Evolutionary conservation across 257 asterid genomes (phyloP), one percentile per base, ranked within the genome.

Genomic region (Rauvolfia tetraphylla): DNA sequence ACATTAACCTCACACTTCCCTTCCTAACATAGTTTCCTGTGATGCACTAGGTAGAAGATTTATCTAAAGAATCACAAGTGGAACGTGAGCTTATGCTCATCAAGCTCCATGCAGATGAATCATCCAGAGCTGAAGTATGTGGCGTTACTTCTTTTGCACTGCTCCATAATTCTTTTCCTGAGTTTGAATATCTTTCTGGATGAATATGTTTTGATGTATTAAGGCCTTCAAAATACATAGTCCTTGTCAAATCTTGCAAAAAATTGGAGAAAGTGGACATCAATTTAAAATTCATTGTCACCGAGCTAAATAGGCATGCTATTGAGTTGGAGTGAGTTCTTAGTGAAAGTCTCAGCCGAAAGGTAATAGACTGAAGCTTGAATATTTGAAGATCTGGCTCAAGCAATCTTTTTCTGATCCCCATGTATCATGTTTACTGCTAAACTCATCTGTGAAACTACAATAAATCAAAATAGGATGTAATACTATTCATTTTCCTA

Each of bases 71-170:
- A 80, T 85, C 95, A 44, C 96, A 84, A 84, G 96, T 92, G 51
- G 97, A 92, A 88, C 93, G 97, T 68, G 97, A 92, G 83, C 81
- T 92, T 79, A 88, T 92, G 95, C 95, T 92, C 78, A 84, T 90
- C 79, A 92, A 92, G 84, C 86, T 92, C 80, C 84, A 87, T 69
- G 89, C 93, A 71, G 91, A 92, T 79, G 82, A 87, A 80, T 81
- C 71, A 65, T 82, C 91, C 73, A 88, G 85, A 85, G 89, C 91
- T 75, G 97, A 92, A 78, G 97, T 92, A 87, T 20, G 27, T 38
- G 11, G 36, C 44, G 5, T 44, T 56, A 76, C 42, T n/a, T 31
- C 1, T 79, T 22, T 36, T 68, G 46, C 54, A 46, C 71, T 29
- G 53, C 38, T 69, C 61, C 54, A 75, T 61, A 68, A 7, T 69